Evolutionary conservation across 164 flowering plant species (phyloP), one percentile per base, ranked within the genome.

Genomic region (Euptelea pleiosperma): DNA sequence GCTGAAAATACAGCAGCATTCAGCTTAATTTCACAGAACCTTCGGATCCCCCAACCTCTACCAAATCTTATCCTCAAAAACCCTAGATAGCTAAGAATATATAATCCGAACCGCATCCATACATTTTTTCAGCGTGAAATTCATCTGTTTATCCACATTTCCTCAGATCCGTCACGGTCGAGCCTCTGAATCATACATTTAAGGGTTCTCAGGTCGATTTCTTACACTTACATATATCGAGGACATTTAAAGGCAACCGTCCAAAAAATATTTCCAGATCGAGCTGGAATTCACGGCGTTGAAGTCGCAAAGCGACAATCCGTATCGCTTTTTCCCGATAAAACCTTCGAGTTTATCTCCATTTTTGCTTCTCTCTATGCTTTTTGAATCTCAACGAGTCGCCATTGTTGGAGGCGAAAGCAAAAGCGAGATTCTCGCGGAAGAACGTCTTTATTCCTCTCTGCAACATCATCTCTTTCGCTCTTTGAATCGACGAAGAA

Each of bases 341-440:
- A 36, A 36, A 36, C 1, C 4, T 8, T 8, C 4, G 12, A 36
- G 11, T 45, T 22, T 6, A 1, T 8, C 1, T 18, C 6, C 8
- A 36, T 8, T 36, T 14, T 36, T 1, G 12, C 21, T 22, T 8
- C 25, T 45, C 26, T 7, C 9, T 45, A 0, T 18, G 19, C 15
- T 45, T 24, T 22, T 7, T 45, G 33, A 30, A 14, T 1, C 14
- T 28, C 14, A 24, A 49, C 33, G 42, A 47, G 29, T 21, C 12
- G 52, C 42, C 52, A 44, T 45, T 19, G 62, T 30, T 60, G 39
- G 46, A 28, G 9, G 31, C 21, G 29, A 26, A 33, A 40, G 63
- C 15, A 12, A 60, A 60, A 37, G 44, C 24, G 4, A 47, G 63
- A 61, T 51, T 61, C 46, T 40, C 8, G 56, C n/a, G 18, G 44